These are phyloP conservation scores for Botrytis byssoidea DNA, from an alignment of 2,329 filamentous ascomycete species.

Conservation along the genomic window DNA sequence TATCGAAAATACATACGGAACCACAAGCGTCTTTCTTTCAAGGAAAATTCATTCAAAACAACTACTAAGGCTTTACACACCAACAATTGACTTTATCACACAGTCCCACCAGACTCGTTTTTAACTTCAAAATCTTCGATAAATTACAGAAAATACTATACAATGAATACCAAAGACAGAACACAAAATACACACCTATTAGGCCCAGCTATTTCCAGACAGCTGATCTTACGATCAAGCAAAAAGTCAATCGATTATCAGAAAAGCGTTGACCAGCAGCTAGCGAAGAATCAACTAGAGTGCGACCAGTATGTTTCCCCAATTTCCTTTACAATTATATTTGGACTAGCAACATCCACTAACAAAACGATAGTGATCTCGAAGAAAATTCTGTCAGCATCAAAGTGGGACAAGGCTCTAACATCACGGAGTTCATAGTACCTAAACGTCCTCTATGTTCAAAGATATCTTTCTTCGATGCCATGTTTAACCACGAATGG, in stretches of 20 bases:
- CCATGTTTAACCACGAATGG: not conserved
- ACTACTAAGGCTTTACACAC: not conserved
- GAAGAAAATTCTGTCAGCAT: not conserved
- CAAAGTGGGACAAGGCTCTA: not conserved
- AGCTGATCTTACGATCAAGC: not conserved
- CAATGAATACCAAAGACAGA: not conserved
- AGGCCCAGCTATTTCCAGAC: not conserved
- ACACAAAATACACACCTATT: rapidly evolving
- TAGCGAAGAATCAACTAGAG: too few species aligned
- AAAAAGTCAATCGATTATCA: not conserved
- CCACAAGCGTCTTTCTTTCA: not conserved
- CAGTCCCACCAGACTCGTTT: not conserved
- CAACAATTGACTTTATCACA: not conserved
- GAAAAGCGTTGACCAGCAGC: not conserved
- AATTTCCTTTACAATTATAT: not conserved
- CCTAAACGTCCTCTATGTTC: not conserved
- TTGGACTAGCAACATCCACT: not conserved
- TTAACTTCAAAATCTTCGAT: not conserved
- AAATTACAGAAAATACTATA: not conserved
- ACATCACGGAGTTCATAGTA: not conserved
- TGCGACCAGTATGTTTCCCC: not conserved
- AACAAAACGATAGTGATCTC: not conserved
- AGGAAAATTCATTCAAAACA: not conserved
- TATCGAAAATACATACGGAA: not conserved
- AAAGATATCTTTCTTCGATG: not conserved